phyloP scores from a whole-genome alignment of 2,329 filamentous ascomycete species.

The Graphilbum sp. region DNA sequence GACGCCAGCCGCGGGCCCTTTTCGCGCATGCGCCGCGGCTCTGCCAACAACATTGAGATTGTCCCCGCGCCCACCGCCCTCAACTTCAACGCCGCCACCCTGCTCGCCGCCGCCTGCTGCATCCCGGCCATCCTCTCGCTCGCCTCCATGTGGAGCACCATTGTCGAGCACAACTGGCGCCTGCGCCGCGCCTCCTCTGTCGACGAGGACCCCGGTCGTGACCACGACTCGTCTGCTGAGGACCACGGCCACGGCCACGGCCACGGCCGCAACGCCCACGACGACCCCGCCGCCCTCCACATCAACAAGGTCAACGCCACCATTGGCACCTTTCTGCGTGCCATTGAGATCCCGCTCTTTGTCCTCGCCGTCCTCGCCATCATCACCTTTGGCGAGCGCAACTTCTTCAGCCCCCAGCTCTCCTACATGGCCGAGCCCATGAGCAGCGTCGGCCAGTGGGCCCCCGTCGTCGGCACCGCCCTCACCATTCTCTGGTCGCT shows the following conservation, averaged over 20 bases:
- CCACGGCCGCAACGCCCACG: no score
- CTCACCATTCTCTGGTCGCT: slow-evolving; percentile 43
- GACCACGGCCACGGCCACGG: no score
- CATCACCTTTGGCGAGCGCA: slow-evolving; percentile 43
- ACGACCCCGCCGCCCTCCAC: slow-evolving; percentile 31
- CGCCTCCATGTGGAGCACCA: slow-evolving; percentile 46
- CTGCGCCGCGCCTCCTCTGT: slow-evolving; percentile 13
- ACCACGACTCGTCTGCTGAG: no score
- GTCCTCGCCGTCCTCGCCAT: slow-evolving; percentile 40
- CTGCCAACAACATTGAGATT: slow-evolving; percentile 45
- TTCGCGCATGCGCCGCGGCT: slow-evolving; percentile 36
- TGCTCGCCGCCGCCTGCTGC: slow-evolving; percentile 47
- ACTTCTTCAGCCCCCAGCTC: slow-evolving; percentile 43
- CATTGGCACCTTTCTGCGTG: slow-evolving; percentile 35
- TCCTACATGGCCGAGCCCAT: slow-evolving; percentile 45
- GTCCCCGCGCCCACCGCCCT: slow-evolving; percentile 39
- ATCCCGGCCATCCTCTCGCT: slow-evolving; percentile 47
- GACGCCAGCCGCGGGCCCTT: slow-evolving; percentile 26
- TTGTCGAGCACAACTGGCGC: slow-evolving; percentile 42
- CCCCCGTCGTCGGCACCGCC: slow-evolving; percentile 38
- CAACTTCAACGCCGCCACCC: slow-evolving; percentile 40
- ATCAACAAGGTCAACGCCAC: slow-evolving; percentile 39
- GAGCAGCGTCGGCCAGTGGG: slow-evolving; percentile 43
- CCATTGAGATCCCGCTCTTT: slow-evolving; percentile 42
- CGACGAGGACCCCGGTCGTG: no score